Conservation (phyloP, 2,329 filamentous ascomycete genomes). For the Aquanectria penicillioides region DNA sequence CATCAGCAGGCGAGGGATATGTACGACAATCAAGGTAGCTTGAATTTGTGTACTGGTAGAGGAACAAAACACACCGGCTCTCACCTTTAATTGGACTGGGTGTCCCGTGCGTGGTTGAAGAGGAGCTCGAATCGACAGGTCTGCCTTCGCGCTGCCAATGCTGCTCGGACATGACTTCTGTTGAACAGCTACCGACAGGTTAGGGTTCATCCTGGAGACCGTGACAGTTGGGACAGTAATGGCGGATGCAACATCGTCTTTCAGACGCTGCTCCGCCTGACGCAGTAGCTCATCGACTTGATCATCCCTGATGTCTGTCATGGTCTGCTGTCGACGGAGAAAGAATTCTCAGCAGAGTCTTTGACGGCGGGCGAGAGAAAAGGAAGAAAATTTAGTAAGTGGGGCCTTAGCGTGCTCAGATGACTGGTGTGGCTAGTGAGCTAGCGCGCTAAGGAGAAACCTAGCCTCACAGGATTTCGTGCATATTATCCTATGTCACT, state of each 20-base stretch:
- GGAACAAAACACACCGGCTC: no score
- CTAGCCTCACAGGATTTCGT: no score
- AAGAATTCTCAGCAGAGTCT: not conserved
- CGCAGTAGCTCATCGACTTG: slow-evolving; percentile 46
- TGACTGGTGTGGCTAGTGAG: slow-evolving; percentile 9
- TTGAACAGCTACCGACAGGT: slow-evolving; percentile 24
- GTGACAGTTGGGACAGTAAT: slow-evolving; percentile 25
- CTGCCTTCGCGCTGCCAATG: slow-evolving; percentile 27
- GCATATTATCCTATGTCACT: no score
- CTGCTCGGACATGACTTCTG: slow-evolving; percentile 25
- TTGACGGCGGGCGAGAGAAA: not conserved
- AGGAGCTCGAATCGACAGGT: slow-evolving; percentile 39
- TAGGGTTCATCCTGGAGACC: slow-evolving; percentile 27
- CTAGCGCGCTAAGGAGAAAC: no score
- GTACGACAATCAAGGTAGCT: no score
- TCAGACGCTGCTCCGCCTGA: slow-evolving; percentile 47
- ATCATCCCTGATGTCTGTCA: slow-evolving; percentile 43
- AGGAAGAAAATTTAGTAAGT: slow-evolving; percentile 12
- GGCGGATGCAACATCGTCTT: slow-evolving; percentile 33
- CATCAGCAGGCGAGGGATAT: slow-evolving; percentile 46
- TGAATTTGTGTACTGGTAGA: no score
- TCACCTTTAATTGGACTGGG: slow-evolving; percentile 44
- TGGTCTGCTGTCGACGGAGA: slow-evolving; percentile 40
- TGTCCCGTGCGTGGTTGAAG: slow-evolving; percentile 33
- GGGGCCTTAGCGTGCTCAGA: not conserved